Percentiles rank a stretch among this genome's conserved stretches.
Evolutionary conservation across 257 asterid species (phyloP).

Genomic region (Galeopsis tetrahit): DNA sequence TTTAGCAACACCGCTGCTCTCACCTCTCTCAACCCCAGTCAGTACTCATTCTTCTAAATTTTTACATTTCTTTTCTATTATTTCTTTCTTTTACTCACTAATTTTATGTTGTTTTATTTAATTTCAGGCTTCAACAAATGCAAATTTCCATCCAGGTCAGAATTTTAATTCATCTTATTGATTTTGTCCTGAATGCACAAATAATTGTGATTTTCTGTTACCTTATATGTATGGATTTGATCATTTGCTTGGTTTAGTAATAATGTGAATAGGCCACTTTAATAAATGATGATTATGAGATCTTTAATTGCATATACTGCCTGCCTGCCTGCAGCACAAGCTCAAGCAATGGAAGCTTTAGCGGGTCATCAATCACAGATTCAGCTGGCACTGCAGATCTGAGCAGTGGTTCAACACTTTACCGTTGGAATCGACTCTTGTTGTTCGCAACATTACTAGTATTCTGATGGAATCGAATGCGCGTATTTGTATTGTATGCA

Average conservation of each 20-base stretch:
- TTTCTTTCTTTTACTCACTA: not conserved
- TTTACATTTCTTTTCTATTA: not conserved
- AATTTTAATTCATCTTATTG: constrained; percentile 5
- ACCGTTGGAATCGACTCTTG: constrained; percentile 34
- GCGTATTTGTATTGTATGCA: constrained; percentile 32
- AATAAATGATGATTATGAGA: constrained; percentile 2
- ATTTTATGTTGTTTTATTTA: constrained; percentile 8
- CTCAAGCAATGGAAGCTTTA: constrained; percentile 44
- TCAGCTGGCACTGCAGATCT: constrained; percentile 38
- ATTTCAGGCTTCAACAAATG: constrained; percentile 62
- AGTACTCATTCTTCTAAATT: constrained; percentile 8
- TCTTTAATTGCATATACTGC: constrained; percentile 7
- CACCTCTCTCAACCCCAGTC: constrained; percentile 80
- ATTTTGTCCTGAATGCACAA: no score
- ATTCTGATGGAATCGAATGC: constrained; percentile 31
- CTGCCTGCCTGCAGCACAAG: constrained; percentile 52
- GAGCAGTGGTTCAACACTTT: constrained; percentile 33
- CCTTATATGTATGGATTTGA: no score
- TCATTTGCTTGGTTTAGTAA: not conserved
- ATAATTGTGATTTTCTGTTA: no score
- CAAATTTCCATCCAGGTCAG: constrained; percentile 84
- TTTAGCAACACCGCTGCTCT: constrained; percentile 75
- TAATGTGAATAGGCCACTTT: no score
- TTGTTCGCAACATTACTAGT: constrained; percentile 33
- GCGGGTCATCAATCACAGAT: constrained; percentile 43